Base-by-base conservation (phyloP, 1,284 basidiomycete genomes). In the Austroboletus rostrupii region DNA sequence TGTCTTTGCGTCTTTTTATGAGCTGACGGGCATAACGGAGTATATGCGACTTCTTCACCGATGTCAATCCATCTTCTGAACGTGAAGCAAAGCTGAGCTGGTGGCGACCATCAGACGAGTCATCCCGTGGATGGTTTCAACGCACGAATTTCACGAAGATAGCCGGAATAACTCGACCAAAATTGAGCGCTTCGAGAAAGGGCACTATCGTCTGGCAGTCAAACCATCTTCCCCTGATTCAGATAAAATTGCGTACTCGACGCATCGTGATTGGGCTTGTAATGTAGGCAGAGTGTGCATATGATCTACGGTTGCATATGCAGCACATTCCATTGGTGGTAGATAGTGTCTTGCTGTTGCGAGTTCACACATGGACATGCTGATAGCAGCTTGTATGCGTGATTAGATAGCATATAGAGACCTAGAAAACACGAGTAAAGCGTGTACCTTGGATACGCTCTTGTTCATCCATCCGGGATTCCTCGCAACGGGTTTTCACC, bases 81-180 rank as follows among this genome's bases (percentile, higher is more conserved):
- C 2, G 85, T 81, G 62, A 80, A 80, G 65, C 87, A 90, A 23
- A 89, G 70, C 67, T 88, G 85, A 29, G 85, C 82, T 85, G 50
- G 41, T 58, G 7, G 14, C 51, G 43, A 57, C 52, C 51, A 52
- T 59, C 54, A 57, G 49, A 45, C 39, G 49, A 52, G 20, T 43
- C 52, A 36, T 42, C 44, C 54, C 45, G 50, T 50, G 53, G 46
- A 47, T 43, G 48, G 48, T 62, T 57, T 60, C 50, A 47, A 71
- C 83, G 60, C 61, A 86, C 86, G 79, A 48, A 87, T 76, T 73
- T 89, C 86, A 45, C 86, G 78, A 45, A 89, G 73, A 66, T 90
- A 88, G 0, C 87, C 86, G 6, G 86, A 89, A 64, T 88, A 90
- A 55, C 85, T 88, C 9, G 87, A 86, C 87, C 87, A 89, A 59